A percentile compares a stretch with the other conserved stretches of the same genome.
These are phyloP conservation scores for Lolium multiflorum DNA, from an alignment of 176 grass and related monocot species.

Conservation along the genomic window DNA sequence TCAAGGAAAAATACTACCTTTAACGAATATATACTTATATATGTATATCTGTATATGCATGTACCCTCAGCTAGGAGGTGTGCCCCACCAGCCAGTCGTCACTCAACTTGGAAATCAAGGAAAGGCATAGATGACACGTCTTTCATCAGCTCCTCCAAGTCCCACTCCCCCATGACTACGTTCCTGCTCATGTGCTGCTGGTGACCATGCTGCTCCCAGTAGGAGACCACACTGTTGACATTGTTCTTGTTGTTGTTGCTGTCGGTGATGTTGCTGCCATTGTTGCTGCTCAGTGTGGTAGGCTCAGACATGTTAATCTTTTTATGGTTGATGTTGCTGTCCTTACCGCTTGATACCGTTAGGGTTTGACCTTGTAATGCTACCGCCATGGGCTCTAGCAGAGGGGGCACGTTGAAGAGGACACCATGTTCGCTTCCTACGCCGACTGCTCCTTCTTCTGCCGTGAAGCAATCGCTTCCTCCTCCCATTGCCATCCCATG, in stretches of 20 bases:
- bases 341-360: slow-evolving; percentile 32
- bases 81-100: slow-evolving; percentile 40
- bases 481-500: slow-evolving; percentile 52
- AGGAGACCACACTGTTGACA: slow-evolving; percentile 34
- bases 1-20: slow-evolving; percentile 45
- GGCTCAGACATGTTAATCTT: slow-evolving; percentile 41
- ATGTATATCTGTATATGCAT: slow-evolving; percentile 38
- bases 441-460: slow-evolving; percentile 41
- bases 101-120: slow-evolving; percentile 99
- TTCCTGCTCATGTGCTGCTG: slow-evolving; percentile 64
- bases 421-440: slow-evolving; percentile 40
- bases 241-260: slow-evolving; percentile 41
- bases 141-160: slow-evolving; percentile 97
- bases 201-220: slow-evolving; percentile 61
- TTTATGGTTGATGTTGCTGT: slow-evolving; percentile 38
- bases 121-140: slow-evolving; percentile 94
- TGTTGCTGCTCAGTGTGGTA: slow-evolving; percentile 55
- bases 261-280: slow-evolving; percentile 50
- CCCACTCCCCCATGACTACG: slow-evolving; percentile 78
- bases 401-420: slow-evolving; percentile 56
- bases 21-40: slow-evolving; percentile 41
- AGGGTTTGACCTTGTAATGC: slow-evolving; percentile 39
- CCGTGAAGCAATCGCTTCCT: slow-evolving; percentile 47
- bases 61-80: slow-evolving; percentile 13
- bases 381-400: slow-evolving; percentile 58